Evolutionary conservation across 2,329 filamentous ascomycete species (phyloP).

Genomic region (Aspergillus ustus): DNA sequence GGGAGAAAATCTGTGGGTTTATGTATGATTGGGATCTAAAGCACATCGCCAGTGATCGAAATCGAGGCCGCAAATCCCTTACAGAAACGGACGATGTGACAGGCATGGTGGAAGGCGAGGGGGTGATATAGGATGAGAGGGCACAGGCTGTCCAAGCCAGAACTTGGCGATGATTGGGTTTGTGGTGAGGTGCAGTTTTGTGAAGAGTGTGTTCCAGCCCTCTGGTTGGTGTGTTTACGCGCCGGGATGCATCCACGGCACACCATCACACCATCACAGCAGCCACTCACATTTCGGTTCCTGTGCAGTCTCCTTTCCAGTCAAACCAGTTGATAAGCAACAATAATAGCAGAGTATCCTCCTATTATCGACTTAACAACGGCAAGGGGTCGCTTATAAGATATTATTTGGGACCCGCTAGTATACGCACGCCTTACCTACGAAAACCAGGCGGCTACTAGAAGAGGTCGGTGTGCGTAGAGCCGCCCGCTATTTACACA

Average conservation of each 20-base stretch:
- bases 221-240: slow-evolving; percentile 20
- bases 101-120: slow-evolving; percentile 10
- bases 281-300: slow-evolving; percentile 1
- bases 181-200: slow-evolving; percentile 15
- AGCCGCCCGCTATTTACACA: too few species aligned
- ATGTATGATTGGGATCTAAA: slow-evolving; percentile 23
- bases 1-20: slow-evolving; percentile 21
- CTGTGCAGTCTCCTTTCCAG: neutral
- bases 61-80: slow-evolving; percentile 34
- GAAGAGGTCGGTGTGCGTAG: too few species aligned
- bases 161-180: slow-evolving; percentile 15
- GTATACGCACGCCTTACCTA: too few species aligned
- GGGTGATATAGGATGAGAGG: slow-evolving; percentile 13
- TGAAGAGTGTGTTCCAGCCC: neutral
- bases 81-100: slow-evolving; percentile 16
- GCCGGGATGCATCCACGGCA: slow-evolving; percentile 18
- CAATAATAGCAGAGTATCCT: too few species aligned
- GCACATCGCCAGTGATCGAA: slow-evolving; percentile 27
- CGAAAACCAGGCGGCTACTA: too few species aligned
- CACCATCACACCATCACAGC: slow-evolving; percentile 18
- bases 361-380: too few species aligned
- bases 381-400: too few species aligned
- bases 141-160: neutral
- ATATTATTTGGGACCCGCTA: too few species aligned
- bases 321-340: neutral